Evolutionary conservation across 192 early-diverging fungal genomes (phyloP).

Genomic region (Diversispora eburnea): DNA sequence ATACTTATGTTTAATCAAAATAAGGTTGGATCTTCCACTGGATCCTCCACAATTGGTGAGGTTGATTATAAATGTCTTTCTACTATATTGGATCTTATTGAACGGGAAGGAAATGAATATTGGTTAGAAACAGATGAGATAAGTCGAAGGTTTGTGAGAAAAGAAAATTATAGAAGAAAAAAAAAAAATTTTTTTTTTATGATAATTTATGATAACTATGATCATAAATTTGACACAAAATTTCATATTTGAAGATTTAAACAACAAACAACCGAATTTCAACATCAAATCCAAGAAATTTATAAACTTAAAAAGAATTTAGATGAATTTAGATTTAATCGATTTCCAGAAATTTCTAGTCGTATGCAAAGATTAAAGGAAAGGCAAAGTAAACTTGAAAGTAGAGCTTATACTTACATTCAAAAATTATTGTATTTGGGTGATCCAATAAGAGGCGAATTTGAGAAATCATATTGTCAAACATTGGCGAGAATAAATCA

Average conservation of each 20-base stretch:
- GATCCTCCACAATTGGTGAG: not conserved
- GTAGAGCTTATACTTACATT: not conserved
- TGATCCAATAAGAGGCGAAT: not conserved
- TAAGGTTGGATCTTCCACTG: too few relatives aligned
- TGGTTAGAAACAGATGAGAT: too few relatives aligned
- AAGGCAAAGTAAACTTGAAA: not conserved
- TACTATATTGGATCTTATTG: not conserved
- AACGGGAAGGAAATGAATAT: too few relatives aligned
- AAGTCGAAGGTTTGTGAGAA: too few relatives aligned
- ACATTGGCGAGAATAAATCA: not conserved
- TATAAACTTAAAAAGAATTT: not conserved
- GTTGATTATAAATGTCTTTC: not conserved
- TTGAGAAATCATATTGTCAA: conserved; percentile 1
- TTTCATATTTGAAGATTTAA: not conserved
- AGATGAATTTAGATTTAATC: not conserved
- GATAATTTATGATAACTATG: not conserved
- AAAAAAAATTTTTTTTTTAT: too few relatives aligned
- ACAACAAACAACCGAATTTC: not conserved
- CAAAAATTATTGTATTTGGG: not conserved
- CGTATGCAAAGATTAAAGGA: not conserved
- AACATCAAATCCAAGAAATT: not conserved
- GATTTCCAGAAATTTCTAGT: not conserved
- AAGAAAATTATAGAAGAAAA: not conserved
- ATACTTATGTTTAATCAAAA: not conserved
- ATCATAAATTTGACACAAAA: not conserved